Conservation (phyloP, 805 yeast species). For the Candida dendrica region DNA sequence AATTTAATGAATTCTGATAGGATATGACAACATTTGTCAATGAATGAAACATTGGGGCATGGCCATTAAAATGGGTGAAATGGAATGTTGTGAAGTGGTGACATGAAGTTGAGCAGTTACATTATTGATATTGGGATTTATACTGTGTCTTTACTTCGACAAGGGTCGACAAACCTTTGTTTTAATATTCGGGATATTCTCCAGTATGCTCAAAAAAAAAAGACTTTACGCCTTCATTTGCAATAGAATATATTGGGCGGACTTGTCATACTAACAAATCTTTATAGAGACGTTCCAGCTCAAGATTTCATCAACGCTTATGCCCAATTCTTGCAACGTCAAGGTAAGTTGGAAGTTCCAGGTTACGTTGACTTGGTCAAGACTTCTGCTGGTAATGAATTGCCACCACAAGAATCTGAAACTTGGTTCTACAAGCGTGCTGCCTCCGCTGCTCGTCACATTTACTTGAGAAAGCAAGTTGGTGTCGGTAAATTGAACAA, state of each 20-base stretch:
- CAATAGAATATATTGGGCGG: not conserved
- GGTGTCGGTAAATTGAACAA: slow-evolving; percentile 99
- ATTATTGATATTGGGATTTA: no score
- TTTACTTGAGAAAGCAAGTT: slow-evolving; percentile 98
- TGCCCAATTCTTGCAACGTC: slow-evolving; percentile 99
- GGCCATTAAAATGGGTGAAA: no score
- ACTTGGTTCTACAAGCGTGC: slow-evolving; percentile 99
- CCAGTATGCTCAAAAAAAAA: no score
- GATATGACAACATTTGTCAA: no score
- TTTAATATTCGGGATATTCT: no score
- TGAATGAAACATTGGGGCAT: no score
- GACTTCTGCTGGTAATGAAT: slow-evolving; percentile 97
- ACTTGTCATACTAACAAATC: slow-evolving; percentile 15
- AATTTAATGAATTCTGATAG: no score
- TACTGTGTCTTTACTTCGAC: no score
- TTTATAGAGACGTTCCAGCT: slow-evolving; percentile 98
- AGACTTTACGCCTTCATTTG: no score
- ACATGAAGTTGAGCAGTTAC: no score
- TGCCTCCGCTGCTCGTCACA: slow-evolving; percentile 99
- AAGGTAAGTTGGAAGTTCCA: slow-evolving; percentile 99
- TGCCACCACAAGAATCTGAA: slow-evolving; percentile 99
- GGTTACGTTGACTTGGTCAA: slow-evolving; percentile 99
- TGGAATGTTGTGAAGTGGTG: no score
- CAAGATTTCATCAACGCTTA: slow-evolving; percentile 99
- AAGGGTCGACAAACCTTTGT: no score